These are phyloP conservation scores for Coemansia sp. DNA, from an alignment of 192 early-diverging fungal species.

Conservation along the genomic window DNA sequence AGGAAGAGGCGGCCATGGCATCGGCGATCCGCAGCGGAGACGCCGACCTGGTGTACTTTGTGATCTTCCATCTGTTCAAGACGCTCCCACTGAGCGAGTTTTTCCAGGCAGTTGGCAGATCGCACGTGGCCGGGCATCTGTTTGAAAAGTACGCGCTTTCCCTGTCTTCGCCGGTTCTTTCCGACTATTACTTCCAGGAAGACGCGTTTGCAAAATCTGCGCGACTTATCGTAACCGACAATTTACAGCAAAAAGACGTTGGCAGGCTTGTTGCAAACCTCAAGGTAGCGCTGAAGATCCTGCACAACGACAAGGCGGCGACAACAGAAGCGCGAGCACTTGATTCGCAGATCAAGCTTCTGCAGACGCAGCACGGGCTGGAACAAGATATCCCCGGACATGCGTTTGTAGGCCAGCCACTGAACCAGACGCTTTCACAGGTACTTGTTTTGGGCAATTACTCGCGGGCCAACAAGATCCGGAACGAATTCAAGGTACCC, in stretches of 20 bases:
- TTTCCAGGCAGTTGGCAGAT: slow-evolving; percentile 79
- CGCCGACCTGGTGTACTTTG: slow-evolving; percentile 93
- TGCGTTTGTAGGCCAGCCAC: slow-evolving; percentile 66
- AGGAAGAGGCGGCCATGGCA: slow-evolving; percentile 81
- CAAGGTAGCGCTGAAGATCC: slow-evolving; percentile 69
- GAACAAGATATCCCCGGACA: slow-evolving; percentile 67
- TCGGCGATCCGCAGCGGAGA: slow-evolving; percentile 95
- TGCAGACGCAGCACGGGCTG: slow-evolving; percentile 71
- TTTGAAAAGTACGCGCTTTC: slow-evolving; percentile 83
- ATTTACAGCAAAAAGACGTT: slow-evolving; percentile 47
- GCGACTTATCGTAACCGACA: slow-evolving; percentile 58
- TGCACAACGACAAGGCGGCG: slow-evolving; percentile 68
- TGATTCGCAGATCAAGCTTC: slow-evolving; percentile 61
- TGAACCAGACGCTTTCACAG: slow-evolving; percentile 85
- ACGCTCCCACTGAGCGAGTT: slow-evolving; percentile 84
- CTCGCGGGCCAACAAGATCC: slow-evolving; percentile 72
- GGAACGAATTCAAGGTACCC: slow-evolving; percentile 82
- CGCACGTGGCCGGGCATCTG: slow-evolving; percentile 79
- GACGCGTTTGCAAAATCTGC: slow-evolving; percentile 69
- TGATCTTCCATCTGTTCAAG: slow-evolving; percentile 86
- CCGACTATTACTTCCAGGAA: slow-evolving; percentile 97
- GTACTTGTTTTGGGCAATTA: slow-evolving; percentile 72
- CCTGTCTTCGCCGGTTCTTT: slow-evolving; percentile 73
- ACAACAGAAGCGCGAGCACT: slow-evolving; percentile 71
- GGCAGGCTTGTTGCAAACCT: slow-evolving; percentile 67